Percentiles rank a stretch among this genome's conserved stretches.
Conservation (phyloP, 345 rosid genomes). For the Eucalyptus albens region DNA sequence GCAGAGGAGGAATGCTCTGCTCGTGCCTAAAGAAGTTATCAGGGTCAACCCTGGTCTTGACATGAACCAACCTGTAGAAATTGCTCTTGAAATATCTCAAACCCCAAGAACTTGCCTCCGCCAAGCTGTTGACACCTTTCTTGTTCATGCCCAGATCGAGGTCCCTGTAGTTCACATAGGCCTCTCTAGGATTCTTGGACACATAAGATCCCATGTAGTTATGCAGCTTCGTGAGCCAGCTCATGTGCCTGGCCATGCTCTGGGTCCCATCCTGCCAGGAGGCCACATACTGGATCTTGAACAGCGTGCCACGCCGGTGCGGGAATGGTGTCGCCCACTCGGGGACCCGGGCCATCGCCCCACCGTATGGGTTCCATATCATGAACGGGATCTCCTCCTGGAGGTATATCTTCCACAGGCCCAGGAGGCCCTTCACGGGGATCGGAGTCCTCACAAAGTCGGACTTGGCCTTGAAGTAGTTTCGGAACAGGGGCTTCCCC, state of each 20-base stretch:
- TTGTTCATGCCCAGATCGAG: conserved; percentile 40
- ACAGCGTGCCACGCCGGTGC: conserved; percentile 22
- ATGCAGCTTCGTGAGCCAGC: conserved; percentile 39
- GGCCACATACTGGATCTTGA: conserved; percentile 21
- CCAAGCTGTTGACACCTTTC: conserved; percentile 7
- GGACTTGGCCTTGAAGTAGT: conserved; percentile 49
- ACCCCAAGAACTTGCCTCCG: conserved; percentile 35
- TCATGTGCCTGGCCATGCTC: conserved; percentile 11
- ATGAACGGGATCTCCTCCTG: conserved; percentile 42
- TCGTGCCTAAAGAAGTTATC: conserved; percentile 47
- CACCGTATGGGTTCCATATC: conserved; percentile 78
- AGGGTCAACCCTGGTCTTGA: conserved; percentile 47
- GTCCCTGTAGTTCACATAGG: conserved; percentile 55
- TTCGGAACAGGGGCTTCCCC: conserved; percentile 34
- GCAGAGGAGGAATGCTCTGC: conserved; percentile 43
- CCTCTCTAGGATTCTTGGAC: conserved; percentile 42
- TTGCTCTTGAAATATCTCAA: conserved; percentile 34
- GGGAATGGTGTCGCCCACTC: conserved; percentile 25
- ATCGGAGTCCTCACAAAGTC: conserved; percentile 38
- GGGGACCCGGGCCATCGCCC: conserved; percentile 20
- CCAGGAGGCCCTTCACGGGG: conserved; percentile 16
- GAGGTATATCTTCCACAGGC: conserved; percentile 30
- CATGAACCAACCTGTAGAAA: conserved; percentile 24
- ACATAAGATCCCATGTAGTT: conserved; percentile 33
- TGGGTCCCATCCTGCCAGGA: conserved; percentile 11